These are phyloP conservation scores for Croton laevigatus DNA, from an alignment of 441 rosid species.

Conservation along the genomic window DNA sequence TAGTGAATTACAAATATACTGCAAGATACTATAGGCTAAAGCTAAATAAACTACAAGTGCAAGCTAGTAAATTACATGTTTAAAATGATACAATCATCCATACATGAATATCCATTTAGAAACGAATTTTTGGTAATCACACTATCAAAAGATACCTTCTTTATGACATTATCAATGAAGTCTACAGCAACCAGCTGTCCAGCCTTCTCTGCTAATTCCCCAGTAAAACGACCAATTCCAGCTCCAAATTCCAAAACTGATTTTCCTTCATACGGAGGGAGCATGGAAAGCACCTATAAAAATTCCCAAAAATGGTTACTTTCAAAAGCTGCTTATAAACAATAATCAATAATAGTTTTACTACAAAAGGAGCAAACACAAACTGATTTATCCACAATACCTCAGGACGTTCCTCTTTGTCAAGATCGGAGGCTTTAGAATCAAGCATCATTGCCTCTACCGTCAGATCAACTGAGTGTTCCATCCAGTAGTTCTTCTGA, in stretches of 20 bases:
- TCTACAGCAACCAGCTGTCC: conserved; percentile 74
- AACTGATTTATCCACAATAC: conserved; percentile 25
- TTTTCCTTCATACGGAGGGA: conserved; percentile 79
- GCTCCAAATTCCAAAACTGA: conserved; percentile 88
- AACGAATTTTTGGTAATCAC: background rate
- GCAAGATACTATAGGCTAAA: too few species aligned
- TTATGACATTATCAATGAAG: conserved; percentile 77
- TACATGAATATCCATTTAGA: too few species aligned
- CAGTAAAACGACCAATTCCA: conserved; percentile 91
- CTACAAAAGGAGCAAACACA: too few species aligned
- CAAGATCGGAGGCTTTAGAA: conserved; percentile 86
- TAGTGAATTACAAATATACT: too few species aligned
- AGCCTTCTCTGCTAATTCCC: conserved; percentile 83
- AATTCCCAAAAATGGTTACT: background rate
- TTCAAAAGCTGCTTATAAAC: background rate
- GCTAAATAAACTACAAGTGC: too few species aligned
- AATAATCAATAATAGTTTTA: background rate
- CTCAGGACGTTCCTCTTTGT: conserved; percentile 97
- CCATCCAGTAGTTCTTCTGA: conserved; percentile 87
- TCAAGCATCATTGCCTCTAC: conserved; percentile 97
- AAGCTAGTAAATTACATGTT: too few species aligned
- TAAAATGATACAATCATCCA: too few species aligned
- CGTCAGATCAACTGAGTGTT: conserved; percentile 70
- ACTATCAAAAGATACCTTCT: conserved; percentile 49
- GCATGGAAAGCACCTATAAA: conserved; percentile 68